phyloP scores from a whole-genome alignment of 1,139 yeast genomes.

The Protomyces inouyei region DNA sequence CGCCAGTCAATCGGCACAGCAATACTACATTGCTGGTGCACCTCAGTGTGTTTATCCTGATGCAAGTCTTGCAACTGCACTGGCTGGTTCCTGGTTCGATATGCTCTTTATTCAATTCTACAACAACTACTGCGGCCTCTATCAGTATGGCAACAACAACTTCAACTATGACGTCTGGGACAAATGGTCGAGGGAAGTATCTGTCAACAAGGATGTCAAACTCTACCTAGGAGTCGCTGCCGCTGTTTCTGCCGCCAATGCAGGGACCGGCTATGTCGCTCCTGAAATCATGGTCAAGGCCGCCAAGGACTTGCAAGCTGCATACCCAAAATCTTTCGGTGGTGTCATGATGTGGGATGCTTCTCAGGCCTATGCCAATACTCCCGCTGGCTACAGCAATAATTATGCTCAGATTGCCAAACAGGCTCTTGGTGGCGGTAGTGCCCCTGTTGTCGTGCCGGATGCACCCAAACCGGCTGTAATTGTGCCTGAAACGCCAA shows the following conservation, averaged over 20 bases:
- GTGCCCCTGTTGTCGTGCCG: slow-evolving; percentile 22
- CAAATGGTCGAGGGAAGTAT: slow-evolving; percentile 58
- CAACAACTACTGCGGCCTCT: slow-evolving; percentile 68
- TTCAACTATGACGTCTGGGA: slow-evolving; percentile 91
- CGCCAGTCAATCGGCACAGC: slow-evolving; percentile 42
- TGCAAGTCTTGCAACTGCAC: slow-evolving; percentile 66
- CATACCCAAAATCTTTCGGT: slow-evolving; percentile 50
- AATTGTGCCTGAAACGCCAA: background rate
- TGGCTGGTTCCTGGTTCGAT: slow-evolving; percentile 62
- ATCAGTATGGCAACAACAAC: slow-evolving; percentile 40
- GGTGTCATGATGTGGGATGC: slow-evolving; percentile 94
- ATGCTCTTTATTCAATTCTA: slow-evolving; percentile 89
- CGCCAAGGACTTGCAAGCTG: slow-evolving; percentile 35
- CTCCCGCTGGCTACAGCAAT: slow-evolving; percentile 41
- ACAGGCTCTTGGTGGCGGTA: slow-evolving; percentile 37
- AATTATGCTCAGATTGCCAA: slow-evolving; percentile 48
- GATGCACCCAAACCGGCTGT: background rate
- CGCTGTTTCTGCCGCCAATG: slow-evolving; percentile 53
- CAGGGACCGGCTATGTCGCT: slow-evolving; percentile 58
- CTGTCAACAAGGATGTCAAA: slow-evolving; percentile 57
- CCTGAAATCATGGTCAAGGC: slow-evolving; percentile 42
- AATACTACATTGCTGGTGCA: slow-evolving; percentile 81
- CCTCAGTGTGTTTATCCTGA: slow-evolving; percentile 96
- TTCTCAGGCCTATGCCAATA: slow-evolving; percentile 63
- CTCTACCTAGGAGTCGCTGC: slow-evolving; percentile 73